Evolutionary conservation across 2,329 filamentous ascomycete genomes (phyloP).

Genomic region (Aurifilum marmelostoma): DNA sequence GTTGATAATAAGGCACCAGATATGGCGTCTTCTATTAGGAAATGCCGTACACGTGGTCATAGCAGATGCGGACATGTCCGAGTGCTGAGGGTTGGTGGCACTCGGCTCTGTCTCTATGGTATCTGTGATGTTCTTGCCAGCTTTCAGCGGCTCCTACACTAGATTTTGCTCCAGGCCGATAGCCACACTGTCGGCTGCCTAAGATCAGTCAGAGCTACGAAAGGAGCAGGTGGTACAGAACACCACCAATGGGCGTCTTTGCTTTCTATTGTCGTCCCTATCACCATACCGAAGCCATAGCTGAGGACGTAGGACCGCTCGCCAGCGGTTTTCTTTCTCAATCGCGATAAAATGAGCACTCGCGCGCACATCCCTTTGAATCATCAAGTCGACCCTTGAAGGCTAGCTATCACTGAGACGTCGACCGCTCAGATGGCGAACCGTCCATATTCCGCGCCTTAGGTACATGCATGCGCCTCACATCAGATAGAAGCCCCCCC

Average conservation of each 20-base stretch:
- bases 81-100: background rate
- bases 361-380: background rate
- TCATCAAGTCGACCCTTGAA: background rate
- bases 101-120: background rate
- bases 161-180: background rate
- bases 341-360: background rate
- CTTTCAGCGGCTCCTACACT: background rate
- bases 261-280: background rate
- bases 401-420: background rate
- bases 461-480: background rate
- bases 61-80: background rate
- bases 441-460: background rate
- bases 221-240: background rate
- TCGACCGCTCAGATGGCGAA: background rate
- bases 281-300: background rate
- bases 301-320: background rate
- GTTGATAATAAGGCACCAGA: background rate
- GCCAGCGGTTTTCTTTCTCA: background rate
- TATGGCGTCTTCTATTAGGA: background rate
- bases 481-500: background rate
- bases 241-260: background rate
- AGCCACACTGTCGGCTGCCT: background rate
- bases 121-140: background rate
- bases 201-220: background rate
- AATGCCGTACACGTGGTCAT: background rate